Evolutionary conservation across 2,329 filamentous ascomycete species (phyloP).

Genomic region (Fusarium hainanense): DNA sequence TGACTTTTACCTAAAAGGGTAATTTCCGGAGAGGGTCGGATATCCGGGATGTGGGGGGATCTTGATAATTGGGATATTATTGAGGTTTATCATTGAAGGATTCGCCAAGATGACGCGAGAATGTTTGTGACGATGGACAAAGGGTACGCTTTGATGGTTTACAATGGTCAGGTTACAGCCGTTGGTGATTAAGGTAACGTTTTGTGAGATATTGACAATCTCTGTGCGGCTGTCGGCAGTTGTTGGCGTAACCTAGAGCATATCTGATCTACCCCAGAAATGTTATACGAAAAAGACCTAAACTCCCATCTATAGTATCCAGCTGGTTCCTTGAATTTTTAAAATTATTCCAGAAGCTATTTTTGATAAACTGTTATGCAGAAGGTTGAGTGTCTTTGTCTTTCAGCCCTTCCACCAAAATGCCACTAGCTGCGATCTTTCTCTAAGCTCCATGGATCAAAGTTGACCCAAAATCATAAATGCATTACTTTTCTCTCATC

Average conservation of each 20-base stretch:
- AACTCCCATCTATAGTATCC: rapidly evolving
- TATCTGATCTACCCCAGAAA: too few relatives aligned
- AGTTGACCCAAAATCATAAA: neutral
- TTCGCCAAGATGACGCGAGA: neutral
- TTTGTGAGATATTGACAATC: neutral
- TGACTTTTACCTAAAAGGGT: neutral
- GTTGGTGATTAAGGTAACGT: rapidly evolving
- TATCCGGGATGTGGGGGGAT: neutral
- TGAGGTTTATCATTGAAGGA: neutral
- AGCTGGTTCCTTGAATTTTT: rapidly evolving
- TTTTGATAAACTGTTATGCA: too few relatives aligned
- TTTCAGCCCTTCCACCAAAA: too few relatives aligned
- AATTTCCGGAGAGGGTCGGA: constrained; percentile 1
- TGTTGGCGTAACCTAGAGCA: neutral
- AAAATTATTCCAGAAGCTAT: too few relatives aligned
- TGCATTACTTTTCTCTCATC: neutral
- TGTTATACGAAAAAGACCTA: too few relatives aligned
- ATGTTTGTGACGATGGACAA: neutral
- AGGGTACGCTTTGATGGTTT: too few relatives aligned
- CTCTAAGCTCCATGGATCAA: too few relatives aligned
- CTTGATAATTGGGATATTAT: neutral
- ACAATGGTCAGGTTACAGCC: too few relatives aligned
- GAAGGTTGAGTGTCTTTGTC: too few relatives aligned
- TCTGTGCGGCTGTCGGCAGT: neutral
- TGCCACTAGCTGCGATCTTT: too few relatives aligned